A percentile compares a stretch with the other conserved stretches of the same genome.
These are phyloP conservation scores for Tricharina praecox DNA, from an alignment of 495 filamentous ascomycete genomes.

Conservation along the genomic window DNA sequence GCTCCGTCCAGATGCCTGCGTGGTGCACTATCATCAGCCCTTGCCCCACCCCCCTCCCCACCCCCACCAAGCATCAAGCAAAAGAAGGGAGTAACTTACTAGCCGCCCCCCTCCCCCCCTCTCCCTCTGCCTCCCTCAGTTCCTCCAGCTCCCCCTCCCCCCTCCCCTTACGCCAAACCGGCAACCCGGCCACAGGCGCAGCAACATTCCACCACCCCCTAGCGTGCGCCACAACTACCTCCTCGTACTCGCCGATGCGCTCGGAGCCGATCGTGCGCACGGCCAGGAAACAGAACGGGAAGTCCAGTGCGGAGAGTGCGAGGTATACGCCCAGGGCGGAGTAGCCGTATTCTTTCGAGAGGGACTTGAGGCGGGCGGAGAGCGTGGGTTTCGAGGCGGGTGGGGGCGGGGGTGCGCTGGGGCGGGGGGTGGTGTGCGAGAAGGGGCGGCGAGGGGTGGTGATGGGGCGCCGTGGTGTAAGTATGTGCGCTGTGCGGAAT, in stretches of 20 bases:
- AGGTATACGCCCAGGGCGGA: slow-evolving; percentile 83
- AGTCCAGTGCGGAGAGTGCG: slow-evolving; percentile 64
- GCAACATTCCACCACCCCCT: slow-evolving; percentile 22
- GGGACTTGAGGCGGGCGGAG: slow-evolving; percentile 52
- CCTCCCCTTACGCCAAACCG: slow-evolving; percentile 28
- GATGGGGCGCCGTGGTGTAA: not conserved
- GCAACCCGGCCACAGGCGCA: slow-evolving; percentile 7
- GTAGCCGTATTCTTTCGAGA: slow-evolving; percentile 93
- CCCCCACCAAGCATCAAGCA: slow-evolving; percentile 27
- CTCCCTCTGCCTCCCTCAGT: slow-evolving; percentile 30
- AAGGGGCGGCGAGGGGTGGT: not conserved
- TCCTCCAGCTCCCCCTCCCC: slow-evolving; percentile 30
- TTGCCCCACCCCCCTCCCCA: slow-evolving; percentile 13
- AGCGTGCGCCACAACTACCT: slow-evolving; percentile 15
- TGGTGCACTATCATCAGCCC: slow-evolving; percentile 8
- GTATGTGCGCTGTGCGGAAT: not conserved
- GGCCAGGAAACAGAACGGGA: slow-evolving; percentile 83
- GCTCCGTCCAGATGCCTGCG: slow-evolving; percentile 64
- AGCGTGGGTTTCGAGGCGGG: slow-evolving; percentile 32
- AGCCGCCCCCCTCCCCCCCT: slow-evolving; percentile 33
- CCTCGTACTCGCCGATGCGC: slow-evolving; percentile 45
- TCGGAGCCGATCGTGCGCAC: slow-evolving; percentile 73
- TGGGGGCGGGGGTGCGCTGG: slow-evolving; percentile 1
- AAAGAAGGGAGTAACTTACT: slow-evolving; percentile 31
- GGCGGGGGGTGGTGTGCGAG: not conserved